Evolutionary conservation across 345 rosid species (phyloP).

Genomic region (Citrus cavaleriei): DNA sequence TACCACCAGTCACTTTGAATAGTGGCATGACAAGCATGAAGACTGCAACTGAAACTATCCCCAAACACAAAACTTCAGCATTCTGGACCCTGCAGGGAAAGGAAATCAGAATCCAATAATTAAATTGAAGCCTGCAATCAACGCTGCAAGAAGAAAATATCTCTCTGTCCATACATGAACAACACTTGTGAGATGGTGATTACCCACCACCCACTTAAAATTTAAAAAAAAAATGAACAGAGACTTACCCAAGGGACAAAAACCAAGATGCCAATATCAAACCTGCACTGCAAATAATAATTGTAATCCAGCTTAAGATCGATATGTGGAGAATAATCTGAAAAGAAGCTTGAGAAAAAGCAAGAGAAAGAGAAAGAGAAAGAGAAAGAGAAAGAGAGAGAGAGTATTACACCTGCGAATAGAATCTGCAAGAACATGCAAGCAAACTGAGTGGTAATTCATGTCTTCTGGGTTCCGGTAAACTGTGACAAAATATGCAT

Average conservation of each 20-base stretch:
- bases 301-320: constrained; percentile 30
- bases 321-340: neutral
- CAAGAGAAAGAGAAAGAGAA: neutral
- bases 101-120: constrained; percentile 10
- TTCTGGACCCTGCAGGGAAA: constrained; percentile 69
- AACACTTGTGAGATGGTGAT: neutral
- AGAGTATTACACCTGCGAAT: constrained; percentile 63
- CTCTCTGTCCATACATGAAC: neutral
- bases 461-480: constrained; percentile 97
- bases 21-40: constrained; percentile 91
- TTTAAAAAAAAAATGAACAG: constrained; percentile 9
- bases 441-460: constrained; percentile 92
- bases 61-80: constrained; percentile 92
- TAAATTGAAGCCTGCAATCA: neutral
- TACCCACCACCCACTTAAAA: neutral
- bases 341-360: neutral
- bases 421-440: constrained; percentile 93
- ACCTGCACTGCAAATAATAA: constrained; percentile 84
- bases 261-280: constrained; percentile 96
- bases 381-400: constrained; percentile 18
- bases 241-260: constrained; percentile 78
- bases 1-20: constrained; percentile 69
- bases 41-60: constrained; percentile 76
- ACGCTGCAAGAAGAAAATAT: neutral
- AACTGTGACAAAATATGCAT: constrained; percentile 40